These are phyloP conservation scores for Trichoderma semiorbis DNA, from an alignment of 2,329 filamentous ascomycete species.

Conservation along the genomic window DNA sequence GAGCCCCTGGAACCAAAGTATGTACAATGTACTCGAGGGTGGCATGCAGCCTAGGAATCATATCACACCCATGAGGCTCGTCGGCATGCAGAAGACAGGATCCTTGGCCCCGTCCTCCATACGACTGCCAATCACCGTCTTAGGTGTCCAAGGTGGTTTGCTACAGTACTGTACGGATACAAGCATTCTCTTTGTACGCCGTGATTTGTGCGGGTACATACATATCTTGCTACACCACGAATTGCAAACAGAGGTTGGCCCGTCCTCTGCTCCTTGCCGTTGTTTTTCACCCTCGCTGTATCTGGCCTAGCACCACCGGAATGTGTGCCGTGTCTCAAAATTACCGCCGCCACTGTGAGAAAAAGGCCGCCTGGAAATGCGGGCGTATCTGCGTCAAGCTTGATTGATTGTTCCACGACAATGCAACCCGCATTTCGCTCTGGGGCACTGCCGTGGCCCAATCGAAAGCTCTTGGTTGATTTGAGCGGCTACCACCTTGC, in stretches of 20 bases:
- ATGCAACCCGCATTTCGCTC: background rate
- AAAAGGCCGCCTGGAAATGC: background rate
- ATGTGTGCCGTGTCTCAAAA: slow-evolving; percentile 10
- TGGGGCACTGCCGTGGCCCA: background rate
- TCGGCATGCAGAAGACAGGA: background rate
- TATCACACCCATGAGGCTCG: background rate
- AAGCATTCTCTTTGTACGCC: background rate
- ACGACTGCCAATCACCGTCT: background rate
- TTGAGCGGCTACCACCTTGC: background rate
- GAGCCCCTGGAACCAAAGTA: background rate
- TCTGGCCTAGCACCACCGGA: background rate
- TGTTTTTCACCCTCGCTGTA: background rate
- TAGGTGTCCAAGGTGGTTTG: background rate
- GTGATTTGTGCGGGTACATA: background rate
- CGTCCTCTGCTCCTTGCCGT: background rate
- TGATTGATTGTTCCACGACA: slow-evolving; percentile 1
- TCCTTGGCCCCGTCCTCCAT: background rate
- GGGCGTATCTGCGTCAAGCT: slow-evolving; percentile 3
- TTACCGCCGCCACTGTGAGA: slow-evolving; percentile 1
- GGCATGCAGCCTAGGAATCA: background rate
- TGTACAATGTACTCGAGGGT: background rate
- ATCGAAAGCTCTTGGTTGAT: background rate
- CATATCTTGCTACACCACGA: background rate
- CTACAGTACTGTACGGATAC: background rate
- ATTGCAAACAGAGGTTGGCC: background rate